Conservation (phyloP, 2,329 filamentous ascomycete genomes). For the Lanzia echinophila region DNA sequence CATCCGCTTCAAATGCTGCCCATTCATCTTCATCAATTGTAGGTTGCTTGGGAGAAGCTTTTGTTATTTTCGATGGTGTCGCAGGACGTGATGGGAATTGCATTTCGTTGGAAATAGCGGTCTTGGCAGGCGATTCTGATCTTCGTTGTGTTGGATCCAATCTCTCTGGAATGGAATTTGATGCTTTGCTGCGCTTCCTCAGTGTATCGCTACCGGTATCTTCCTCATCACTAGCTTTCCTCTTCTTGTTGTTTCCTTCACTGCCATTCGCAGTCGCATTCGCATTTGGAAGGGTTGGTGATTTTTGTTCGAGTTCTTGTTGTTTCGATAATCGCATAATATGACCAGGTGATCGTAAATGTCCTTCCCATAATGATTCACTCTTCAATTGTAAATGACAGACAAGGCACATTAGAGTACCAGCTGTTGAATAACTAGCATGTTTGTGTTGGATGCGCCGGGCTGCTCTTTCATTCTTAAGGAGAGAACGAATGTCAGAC, state of each 20-base stretch:
- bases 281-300: too few species aligned
- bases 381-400: conserved; percentile 60
- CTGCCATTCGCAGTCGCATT: not conserved
- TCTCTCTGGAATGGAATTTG: conserved; percentile 30
- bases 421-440: conserved; percentile 60
- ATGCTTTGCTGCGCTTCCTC: conserved; percentile 38
- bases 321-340: conserved; percentile 32
- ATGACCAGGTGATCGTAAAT: conserved; percentile 45
- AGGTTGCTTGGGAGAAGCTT: conserved; percentile 33
- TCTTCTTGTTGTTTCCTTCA: conserved; percentile 38
- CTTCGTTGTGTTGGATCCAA: conserved; percentile 23
- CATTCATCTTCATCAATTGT: conserved; percentile 71
- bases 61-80: conserved; percentile 43
- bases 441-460: conserved; percentile 66
- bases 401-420: conserved; percentile 60
- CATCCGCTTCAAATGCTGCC: conserved; percentile 81
- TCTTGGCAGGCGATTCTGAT: conserved; percentile 2
- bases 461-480: conserved; percentile 69
- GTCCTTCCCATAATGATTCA: conserved; percentile 61
- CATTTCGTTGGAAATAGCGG: conserved; percentile 38
- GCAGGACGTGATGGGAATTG: conserved; percentile 58
- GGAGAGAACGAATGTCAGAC: conserved; percentile 73
- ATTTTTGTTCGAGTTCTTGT: conserved; percentile 9
- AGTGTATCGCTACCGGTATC: conserved; percentile 34
- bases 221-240: conserved; percentile 38